Conservation (phyloP, 257 asterid species). For the Ocimum tenuiflorum region DNA sequence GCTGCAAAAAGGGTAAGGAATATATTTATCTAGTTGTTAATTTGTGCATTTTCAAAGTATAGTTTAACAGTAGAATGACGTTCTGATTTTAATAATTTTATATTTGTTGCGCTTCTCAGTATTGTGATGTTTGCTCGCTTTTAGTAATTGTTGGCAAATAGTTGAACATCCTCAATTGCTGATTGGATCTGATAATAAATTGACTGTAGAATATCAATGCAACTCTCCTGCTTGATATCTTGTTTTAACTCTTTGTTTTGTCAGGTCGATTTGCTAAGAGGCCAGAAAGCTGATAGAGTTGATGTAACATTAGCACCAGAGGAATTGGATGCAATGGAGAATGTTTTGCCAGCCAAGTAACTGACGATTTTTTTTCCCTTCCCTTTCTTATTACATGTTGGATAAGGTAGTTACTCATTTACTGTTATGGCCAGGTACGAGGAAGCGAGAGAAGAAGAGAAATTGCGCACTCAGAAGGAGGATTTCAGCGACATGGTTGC, state of each 20-base stretch:
- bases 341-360: slow-evolving; percentile 88
- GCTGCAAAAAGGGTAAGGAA: slow-evolving; percentile 78
- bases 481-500: slow-evolving; percentile 99
- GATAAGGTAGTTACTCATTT: background rate
- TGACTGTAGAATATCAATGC: no score
- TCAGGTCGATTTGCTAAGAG: slow-evolving; percentile 84
- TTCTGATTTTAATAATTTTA: background rate
- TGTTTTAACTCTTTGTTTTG: background rate
- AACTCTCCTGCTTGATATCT: background rate
- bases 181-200: background rate
- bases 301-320: slow-evolving; percentile 89
- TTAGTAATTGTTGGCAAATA: background rate
- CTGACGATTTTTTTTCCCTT: slow-evolving; percentile 5
- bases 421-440: slow-evolving; percentile 45
- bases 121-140: background rate
- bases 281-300: slow-evolving; percentile 86
- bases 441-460: slow-evolving; percentile 98
- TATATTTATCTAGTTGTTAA: background rate
- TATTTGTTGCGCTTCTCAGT: background rate
- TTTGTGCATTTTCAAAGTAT: no score
- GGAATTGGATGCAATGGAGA: slow-evolving; percentile 83
- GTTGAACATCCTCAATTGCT: background rate
- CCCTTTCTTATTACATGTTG: background rate
- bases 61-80: background rate
- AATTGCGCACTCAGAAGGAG: slow-evolving; percentile 70